Percentiles rank a stretch among this genome's conserved stretches.
These are phyloP conservation scores for Nicotiana rustica DNA, from an alignment of 305 asterid genomes.

Conservation along the genomic window DNA sequence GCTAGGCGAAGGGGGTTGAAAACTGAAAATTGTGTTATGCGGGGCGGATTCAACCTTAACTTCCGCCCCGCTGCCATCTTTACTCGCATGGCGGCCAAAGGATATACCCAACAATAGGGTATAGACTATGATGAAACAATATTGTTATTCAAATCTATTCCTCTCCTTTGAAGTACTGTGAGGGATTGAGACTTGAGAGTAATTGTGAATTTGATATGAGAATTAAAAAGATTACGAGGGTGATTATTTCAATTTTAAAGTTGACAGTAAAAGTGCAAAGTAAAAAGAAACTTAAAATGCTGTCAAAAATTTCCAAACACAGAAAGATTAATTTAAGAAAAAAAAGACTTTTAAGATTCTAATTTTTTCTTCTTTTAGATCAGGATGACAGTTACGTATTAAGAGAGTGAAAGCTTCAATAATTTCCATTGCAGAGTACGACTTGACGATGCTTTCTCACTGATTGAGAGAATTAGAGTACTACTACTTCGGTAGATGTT, in stretches of 20 bases:
- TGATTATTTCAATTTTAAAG: not conserved
- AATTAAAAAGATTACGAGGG: not conserved
- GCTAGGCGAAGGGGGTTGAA: too few species aligned
- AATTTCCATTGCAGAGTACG: conserved; percentile 9
- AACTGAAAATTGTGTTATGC: too few species aligned
- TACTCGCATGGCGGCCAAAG: too few species aligned
- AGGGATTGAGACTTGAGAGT: not conserved
- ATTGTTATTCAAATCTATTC: too few species aligned
- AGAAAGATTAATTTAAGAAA: not conserved
- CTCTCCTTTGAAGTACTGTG: too few species aligned
- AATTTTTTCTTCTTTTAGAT: not conserved
- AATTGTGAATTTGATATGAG: not conserved
- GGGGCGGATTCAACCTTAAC: too few species aligned
- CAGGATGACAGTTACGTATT: not conserved
- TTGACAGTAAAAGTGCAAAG: not conserved
- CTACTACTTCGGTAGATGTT: not conserved
- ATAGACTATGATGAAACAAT: too few species aligned
- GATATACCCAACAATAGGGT: too few species aligned
- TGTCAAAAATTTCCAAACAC: not conserved
- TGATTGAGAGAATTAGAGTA: not conserved
- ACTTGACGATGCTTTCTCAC: not conserved
- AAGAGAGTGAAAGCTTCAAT: not conserved
- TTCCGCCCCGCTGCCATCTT: too few species aligned
- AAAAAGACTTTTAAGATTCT: not conserved
- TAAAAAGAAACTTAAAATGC: not conserved